Base-by-base conservation (phyloP, 169 alveolate genomes). In the Theileria parva region DNA sequence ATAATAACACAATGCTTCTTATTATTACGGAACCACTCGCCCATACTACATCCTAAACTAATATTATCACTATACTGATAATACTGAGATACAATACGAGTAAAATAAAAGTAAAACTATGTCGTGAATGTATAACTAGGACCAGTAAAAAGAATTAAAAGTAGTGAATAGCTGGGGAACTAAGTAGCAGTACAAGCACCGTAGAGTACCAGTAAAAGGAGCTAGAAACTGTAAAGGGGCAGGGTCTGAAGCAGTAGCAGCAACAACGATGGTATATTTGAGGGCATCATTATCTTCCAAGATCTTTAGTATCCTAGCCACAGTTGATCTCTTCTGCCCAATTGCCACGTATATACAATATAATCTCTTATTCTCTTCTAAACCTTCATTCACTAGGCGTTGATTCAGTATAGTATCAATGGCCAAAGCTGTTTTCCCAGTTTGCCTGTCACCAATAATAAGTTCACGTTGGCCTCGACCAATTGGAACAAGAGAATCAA, bases 161-260 rank as follows among this genome's bases (percentile, higher is more conserved):
- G 5, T 32, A 32, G 5, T 32, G 37, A n/a, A n/a, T n/a, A n/a
- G n/a, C n/a, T n/a, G 15, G 98, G 98, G 90, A 97, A 93, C 66
- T 98, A 97, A 83, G 98, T 98, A 5, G 37, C 37, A 5, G 5
- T 2, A 2, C 37, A 32, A 1, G 8, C 37, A 5, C 53, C 53
- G 19, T 44, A 44, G 8, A 4, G 53, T 44, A 44, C 53, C 53
- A 25, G 96, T 86, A 77, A 89, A 98, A 13, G 99, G 99, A 19
- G 99, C 99, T 64, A 98, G 91, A 91, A 95, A 97, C 93, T 98
- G 99, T 63, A 97, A 91, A 27, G 99, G 99, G 15, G 99, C 99
- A 27, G 99, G 98, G 88, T 98, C 99, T 12, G 99, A 96, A n/a
- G 99, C 99, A n/a, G 99, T 97, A 55, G 99, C 98, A 51, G 99